These are phyloP conservation scores for Vicia villosa DNA, from an alignment of 306 rosid species.

Conservation along the genomic window DNA sequence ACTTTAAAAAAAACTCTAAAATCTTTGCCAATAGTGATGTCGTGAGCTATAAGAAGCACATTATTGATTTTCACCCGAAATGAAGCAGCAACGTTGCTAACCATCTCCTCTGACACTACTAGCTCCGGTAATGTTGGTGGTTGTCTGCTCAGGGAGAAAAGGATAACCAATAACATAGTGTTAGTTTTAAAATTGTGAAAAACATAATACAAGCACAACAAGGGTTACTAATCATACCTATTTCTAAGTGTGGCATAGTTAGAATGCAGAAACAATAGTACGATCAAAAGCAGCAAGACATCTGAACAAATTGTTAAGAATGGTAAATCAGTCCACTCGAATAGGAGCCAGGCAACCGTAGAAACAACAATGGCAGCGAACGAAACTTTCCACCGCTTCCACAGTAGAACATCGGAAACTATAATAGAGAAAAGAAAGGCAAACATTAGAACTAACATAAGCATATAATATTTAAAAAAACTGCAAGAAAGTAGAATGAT, in stretches of 20 bases:
- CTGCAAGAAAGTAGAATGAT: not conserved
- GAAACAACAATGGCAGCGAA: slow-evolving; percentile 69
- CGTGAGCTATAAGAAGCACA: slow-evolving; percentile 87
- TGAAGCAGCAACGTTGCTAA: slow-evolving; percentile 83
- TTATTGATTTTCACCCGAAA: slow-evolving; percentile 85
- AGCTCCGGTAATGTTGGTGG: slow-evolving; percentile 69
- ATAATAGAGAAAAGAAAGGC: slow-evolving; percentile 31
- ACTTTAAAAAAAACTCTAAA: slow-evolving; percentile 89
- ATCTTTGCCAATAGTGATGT: slow-evolving; percentile 92
- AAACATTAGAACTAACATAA: slow-evolving; percentile 12
- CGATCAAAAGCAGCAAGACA: slow-evolving; percentile 80
- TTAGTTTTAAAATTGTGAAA: slow-evolving; percentile 15
- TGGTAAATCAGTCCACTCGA: slow-evolving; percentile 70
- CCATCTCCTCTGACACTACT: slow-evolving; percentile 95
- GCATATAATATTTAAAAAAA: slow-evolving; percentile 1
- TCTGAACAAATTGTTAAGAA: slow-evolving; percentile 84
- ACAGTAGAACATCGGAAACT: slow-evolving; percentile 80
- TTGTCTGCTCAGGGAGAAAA: slow-evolving; percentile 57
- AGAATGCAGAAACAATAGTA: slow-evolving; percentile 64
- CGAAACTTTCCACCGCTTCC: slow-evolving; percentile 76
- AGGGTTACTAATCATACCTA: slow-evolving; percentile 52
- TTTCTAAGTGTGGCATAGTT: slow-evolving; percentile 71
- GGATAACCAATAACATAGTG: slow-evolving; percentile 22
- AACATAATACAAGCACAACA: slow-evolving; percentile 18
- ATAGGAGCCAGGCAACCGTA: slow-evolving; percentile 71